These are phyloP conservation scores for Rhinocladiella mackenziei DNA, from an alignment of 2,329 filamentous ascomycete genomes.

Conservation along the genomic window DNA sequence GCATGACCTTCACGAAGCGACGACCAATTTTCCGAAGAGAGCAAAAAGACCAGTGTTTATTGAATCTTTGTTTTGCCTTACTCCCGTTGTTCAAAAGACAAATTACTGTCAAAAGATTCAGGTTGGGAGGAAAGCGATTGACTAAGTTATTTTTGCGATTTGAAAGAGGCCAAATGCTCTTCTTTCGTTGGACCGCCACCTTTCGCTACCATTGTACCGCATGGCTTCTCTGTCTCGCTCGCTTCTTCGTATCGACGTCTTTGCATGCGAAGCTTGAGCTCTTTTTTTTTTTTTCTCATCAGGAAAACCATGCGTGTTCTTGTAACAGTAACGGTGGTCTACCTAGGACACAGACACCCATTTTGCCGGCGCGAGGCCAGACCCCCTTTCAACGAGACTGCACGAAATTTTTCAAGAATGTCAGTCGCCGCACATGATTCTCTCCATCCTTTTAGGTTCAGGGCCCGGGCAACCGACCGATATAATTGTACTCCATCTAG, in stretches of 20 bases:
- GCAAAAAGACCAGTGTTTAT: slow-evolving; percentile 15
- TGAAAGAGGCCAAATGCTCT: background rate
- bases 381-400: no score
- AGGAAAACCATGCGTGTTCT: slow-evolving; percentile 3
- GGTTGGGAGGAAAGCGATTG: slow-evolving; percentile 5
- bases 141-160: background rate
- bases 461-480: slow-evolving; percentile 12
- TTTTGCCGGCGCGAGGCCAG: slow-evolving; percentile 12
- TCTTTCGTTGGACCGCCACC: background rate
- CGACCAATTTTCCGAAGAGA: slow-evolving; percentile 11
- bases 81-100: background rate
- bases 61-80: slow-evolving; percentile 2
- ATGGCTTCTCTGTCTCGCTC: background rate
- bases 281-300: background rate
- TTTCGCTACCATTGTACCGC: background rate
- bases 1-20: slow-evolving; percentile 20
- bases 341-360: slow-evolving; percentile 10
- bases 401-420: no score
- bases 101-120: no score
- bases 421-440: no score
- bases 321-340: slow-evolving; percentile 13
- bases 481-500: slow-evolving; percentile 11
- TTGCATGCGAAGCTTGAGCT: slow-evolving; percentile 1
- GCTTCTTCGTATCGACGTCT: background rate
- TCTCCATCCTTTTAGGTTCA: slow-evolving; percentile 8